Evolutionary conservation across 257 asterid genomes (phyloP), one percentile per base, ranked within the genome.

Genomic region (Petrea volubilis): DNA sequence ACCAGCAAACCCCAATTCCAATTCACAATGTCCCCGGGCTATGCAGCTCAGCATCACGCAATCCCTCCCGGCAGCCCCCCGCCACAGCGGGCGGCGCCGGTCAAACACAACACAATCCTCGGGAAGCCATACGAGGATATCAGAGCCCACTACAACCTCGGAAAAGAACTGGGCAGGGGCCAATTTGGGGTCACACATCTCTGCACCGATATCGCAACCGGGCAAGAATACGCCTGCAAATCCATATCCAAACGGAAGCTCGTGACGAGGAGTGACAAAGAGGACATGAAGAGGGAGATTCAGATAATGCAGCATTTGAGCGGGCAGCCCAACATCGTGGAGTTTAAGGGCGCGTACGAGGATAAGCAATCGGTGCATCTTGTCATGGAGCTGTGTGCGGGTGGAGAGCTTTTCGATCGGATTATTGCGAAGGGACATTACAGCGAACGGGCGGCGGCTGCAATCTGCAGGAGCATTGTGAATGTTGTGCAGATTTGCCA

Each of bases 351-450:
- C 20, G 97, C 92, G 40, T 91, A 83, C 65, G 97, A 91, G 80
- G 97, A 91, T 50, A 84, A 80, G 74, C 62, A 73, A 0, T 83
- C 92, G 0, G 96, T 88, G 21, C 91, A 85, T 74, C 90, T 91
- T 59, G 96, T 91, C 38, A 87, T 88, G 97, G 97, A 90, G 77
- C 65, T 90, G 49, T 88, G 97, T 70, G 92, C 77, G 1, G 96
- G 97, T 23, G 97, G 97, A 10, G 97, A 91, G 87, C 87, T 88
- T 28, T 88, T 91, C 49, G 96, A 91, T 64, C 76, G 96, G 82
- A 91, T 88, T 63, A 84, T 85, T 2, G 86, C 90, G 0, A 82
- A 85, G 80, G 94, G 96, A 1, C 97, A 91, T 55, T 91, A 91
- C 24, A 83, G 81, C 67, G 97, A 91, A 65, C 74, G 83, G 58